A percentile compares a stretch with the other conserved stretches of the same genome.
These are phyloP conservation scores for Gloeostereum incarnatum DNA, from an alignment of 768 basidiomycete species.

Conservation along the genomic window DNA sequence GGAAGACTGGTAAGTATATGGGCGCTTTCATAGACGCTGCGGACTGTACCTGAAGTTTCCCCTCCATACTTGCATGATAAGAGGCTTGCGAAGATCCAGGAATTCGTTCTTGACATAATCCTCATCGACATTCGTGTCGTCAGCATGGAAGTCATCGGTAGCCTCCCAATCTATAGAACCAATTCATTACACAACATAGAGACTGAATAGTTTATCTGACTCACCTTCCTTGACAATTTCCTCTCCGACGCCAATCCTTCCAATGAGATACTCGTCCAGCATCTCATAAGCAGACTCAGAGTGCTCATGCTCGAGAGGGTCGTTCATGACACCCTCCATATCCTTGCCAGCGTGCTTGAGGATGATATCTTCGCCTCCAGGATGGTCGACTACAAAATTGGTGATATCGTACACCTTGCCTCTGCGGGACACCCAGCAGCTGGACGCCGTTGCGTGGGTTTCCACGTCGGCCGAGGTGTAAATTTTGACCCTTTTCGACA, in stretches of 20 bases:
- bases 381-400: slow-evolving; percentile 77
- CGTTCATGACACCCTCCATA: slow-evolving; percentile 72
- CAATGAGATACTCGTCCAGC: slow-evolving; percentile 81
- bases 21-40: not conserved
- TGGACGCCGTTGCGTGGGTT: slow-evolving; percentile 44
- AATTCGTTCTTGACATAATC: slow-evolving; percentile 91
- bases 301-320: slow-evolving; percentile 77
- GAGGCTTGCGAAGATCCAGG: slow-evolving; percentile 78
- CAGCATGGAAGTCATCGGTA: slow-evolving; percentile 83
- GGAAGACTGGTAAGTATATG: slow-evolving; percentile 3
- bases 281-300: slow-evolving; percentile 88
- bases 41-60: slow-evolving; percentile 71
- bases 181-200: slow-evolving; percentile 1
- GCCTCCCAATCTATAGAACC: slow-evolving; percentile 74
- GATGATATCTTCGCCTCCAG: slow-evolving; percentile 91
- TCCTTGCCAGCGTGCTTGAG: slow-evolving; percentile 79
- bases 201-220: slow-evolving; percentile 19
- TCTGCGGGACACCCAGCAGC: slow-evolving; percentile 76
- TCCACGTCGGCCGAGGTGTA: slow-evolving; percentile 70
- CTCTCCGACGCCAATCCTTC: slow-evolving; percentile 69
- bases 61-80: slow-evolving; percentile 82
- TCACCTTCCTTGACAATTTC: slow-evolving; percentile 71
- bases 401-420: slow-evolving; percentile 91
- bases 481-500: slow-evolving; percentile 55
- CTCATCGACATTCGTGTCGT: slow-evolving; percentile 70